A percentile compares a stretch with the other conserved stretches of the same genome.
Conservation (phyloP, 306 rosid genomes). For the Acacia crassicarpa region DNA sequence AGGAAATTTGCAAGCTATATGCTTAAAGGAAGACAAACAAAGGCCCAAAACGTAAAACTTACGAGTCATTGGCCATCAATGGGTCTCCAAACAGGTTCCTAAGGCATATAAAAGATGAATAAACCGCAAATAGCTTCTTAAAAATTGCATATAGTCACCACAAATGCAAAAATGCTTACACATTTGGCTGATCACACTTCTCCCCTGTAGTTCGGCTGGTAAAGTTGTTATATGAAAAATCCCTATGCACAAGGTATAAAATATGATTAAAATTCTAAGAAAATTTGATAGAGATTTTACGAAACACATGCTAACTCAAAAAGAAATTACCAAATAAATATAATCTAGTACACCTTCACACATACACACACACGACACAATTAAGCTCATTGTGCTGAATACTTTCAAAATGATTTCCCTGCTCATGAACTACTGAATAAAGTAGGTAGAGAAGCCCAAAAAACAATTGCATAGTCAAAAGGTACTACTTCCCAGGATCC, state of each 20-base stretch:
- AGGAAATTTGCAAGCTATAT: neutral
- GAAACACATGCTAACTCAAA: slow-evolving; percentile 7
- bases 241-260: slow-evolving; percentile 35
- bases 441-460: neutral
- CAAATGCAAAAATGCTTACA: slow-evolving; percentile 39
- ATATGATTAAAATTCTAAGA: slow-evolving; percentile 15
- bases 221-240: slow-evolving; percentile 58
- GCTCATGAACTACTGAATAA: neutral
- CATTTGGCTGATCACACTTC: slow-evolving; percentile 30
- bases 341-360: neutral
- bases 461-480: neutral
- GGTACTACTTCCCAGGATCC: neutral
- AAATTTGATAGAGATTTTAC: neutral
- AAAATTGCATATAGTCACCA: neutral
- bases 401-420: neutral
- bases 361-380: neutral
- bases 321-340: neutral
- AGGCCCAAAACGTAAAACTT: slow-evolving; percentile 33
- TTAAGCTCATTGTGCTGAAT: neutral
- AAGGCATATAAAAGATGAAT: slow-evolving; percentile 12
- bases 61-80: slow-evolving; percentile 43
- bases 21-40: neutral
- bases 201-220: neutral
- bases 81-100: slow-evolving; percentile 68
- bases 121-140: neutral